These are phyloP conservation scores for Populus davidiana DNA, from an alignment of 345 rosid species.

Conservation along the genomic window DNA sequence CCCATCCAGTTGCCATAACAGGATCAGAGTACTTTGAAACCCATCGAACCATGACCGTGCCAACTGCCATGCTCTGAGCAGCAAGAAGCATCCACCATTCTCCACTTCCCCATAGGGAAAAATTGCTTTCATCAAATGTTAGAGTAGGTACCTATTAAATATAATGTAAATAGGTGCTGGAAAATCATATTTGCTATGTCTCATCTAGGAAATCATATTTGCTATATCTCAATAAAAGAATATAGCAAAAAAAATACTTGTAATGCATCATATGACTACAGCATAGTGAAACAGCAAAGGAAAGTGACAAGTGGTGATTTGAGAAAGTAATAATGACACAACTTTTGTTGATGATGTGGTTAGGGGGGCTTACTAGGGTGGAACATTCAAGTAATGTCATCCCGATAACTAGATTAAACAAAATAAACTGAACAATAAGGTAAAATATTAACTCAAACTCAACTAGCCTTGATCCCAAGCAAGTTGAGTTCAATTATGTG, in stretches of 20 bases:
- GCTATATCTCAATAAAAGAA: background rate
- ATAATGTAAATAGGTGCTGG: background rate
- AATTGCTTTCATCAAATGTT: slow-evolving; percentile 42
- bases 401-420: no score
- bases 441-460: no score
- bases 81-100: slow-evolving; percentile 99
- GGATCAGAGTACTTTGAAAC: slow-evolving; percentile 89
- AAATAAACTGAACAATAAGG: no score
- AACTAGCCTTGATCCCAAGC: no score
- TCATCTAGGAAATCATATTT: background rate
- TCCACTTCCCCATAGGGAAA: slow-evolving; percentile 91
- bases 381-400: no score
- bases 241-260: background rate
- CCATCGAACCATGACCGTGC: slow-evolving; percentile 95
- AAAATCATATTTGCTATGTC: background rate
- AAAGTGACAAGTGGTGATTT: background rate
- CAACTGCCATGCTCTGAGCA: slow-evolving; percentile 96
- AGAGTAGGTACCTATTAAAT: slow-evolving; percentile 60
- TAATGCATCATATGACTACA: background rate
- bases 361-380: background rate
- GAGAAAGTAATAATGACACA: background rate
- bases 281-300: background rate
- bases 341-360: background rate
- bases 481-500: no score
- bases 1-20: slow-evolving; percentile 98